phyloP scores from a whole-genome alignment of 78 protist species.

The Planoprotostelium fungivorum region DNA sequence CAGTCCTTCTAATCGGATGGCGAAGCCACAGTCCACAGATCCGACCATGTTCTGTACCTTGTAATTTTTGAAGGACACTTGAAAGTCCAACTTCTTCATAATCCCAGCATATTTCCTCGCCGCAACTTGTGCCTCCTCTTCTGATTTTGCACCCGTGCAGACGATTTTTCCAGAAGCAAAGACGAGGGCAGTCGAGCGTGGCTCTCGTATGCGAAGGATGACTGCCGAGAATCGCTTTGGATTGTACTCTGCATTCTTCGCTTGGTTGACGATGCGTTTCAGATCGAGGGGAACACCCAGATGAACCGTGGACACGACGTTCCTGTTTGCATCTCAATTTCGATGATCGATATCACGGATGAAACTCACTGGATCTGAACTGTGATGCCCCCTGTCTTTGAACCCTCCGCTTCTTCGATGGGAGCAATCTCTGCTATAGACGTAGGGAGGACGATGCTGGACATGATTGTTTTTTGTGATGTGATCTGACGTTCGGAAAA shows the following conservation, averaged over 20 bases:
- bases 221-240: slow-evolving; percentile 97
- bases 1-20: slow-evolving; percentile 88
- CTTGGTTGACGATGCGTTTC: slow-evolving; percentile 83
- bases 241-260: slow-evolving; percentile 97
- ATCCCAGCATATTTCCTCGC: slow-evolving; percentile 93
- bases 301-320: slow-evolving; percentile 91
- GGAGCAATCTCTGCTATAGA: too few relatives aligned
- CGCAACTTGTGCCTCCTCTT: slow-evolving; percentile 78
- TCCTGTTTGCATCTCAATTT: too few relatives aligned
- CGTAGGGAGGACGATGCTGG: too few relatives aligned
- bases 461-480: too few relatives aligned
- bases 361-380: too few relatives aligned
- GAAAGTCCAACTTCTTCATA: slow-evolving; percentile 77
- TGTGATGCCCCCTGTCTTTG: too few relatives aligned
- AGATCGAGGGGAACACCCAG: slow-evolving; percentile 80
- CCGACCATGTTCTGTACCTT: slow-evolving; percentile 94
- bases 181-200: slow-evolving; percentile 94
- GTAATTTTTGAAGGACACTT: slow-evolving; percentile 64
- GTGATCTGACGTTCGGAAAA: too few relatives aligned
- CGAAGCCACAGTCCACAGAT: slow-evolving; percentile 87
- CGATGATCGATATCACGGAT: too few relatives aligned
- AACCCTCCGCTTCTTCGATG: too few relatives aligned
- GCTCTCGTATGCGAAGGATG: slow-evolving; percentile 94
- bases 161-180: slow-evolving; percentile 95
- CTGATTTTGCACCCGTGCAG: slow-evolving; percentile 85